Evolutionary conservation across 345 rosid species (phyloP), one percentile per base, ranked within the genome.

Genomic region (Citrus trifoliata): DNA sequence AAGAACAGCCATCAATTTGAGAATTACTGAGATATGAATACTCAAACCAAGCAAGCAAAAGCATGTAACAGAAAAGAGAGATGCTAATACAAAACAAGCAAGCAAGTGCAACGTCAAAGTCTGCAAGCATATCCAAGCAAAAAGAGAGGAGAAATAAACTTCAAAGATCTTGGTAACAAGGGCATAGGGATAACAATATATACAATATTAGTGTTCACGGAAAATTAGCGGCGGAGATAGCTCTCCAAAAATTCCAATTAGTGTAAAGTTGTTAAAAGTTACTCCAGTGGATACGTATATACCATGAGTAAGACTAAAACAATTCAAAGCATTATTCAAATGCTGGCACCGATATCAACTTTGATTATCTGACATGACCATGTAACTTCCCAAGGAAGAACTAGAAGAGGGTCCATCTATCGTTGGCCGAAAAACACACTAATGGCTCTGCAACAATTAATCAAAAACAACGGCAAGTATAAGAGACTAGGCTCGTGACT

Each of bases 1-100:
- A 71, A 63, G 59, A 82, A 63, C 63, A 78, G 67, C 51, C 42
- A 78, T 79, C 72, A 85, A 48, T 80, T 80, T 46, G 25, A 59
- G 77, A 82, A 58, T 42, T 5, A 71, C 38, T 21, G 37, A 67
- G 62, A 35, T 0, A 35, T 4, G 9, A 37, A 61, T 58, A 71
- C 67, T 74, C 64, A 35, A 46, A 27, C 22, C 10, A 58, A 55
- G 66, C 46, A 66, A 22, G 70, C 48, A 30, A 13, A 12, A 60
- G 18, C 56, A 37, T 27, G 60, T 28, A 3, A 60, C 33, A 16
- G 30, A 42, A 37, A 74, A 7, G 71, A 46, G 13, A 77, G 6
- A 27, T 9, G 62, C 30, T 21, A 4, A 24, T 33, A 25, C 42
- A 35, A 51, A 3, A 56, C 13, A 63, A 60, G 28, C 27, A 59